Evolutionary conservation across 208 protist genomes (phyloP).

Genomic region (Wallacemonas rigidus): DNA sequence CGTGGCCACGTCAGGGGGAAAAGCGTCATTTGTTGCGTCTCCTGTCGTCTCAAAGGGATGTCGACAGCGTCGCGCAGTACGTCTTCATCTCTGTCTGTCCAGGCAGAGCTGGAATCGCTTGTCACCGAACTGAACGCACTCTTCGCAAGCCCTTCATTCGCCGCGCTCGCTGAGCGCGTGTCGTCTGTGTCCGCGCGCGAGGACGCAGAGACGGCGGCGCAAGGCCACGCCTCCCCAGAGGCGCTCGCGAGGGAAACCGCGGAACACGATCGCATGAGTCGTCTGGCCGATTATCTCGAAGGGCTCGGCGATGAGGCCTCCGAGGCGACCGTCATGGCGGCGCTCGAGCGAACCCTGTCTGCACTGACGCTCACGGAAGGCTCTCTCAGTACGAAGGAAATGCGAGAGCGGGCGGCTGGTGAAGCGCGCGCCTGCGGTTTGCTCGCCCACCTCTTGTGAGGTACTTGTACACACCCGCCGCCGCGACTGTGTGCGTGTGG

Average conservation of each 20-base stretch:
- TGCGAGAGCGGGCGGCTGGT: neutral
- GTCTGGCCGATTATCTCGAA: constrained; percentile 8
- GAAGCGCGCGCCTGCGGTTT: neutral
- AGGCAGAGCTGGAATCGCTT: neutral
- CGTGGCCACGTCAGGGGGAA: no score
- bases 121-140: neutral
- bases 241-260: neutral
- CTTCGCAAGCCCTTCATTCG: neutral
- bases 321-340: neutral
- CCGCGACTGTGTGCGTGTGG: no score
- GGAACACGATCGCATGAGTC: neutral
- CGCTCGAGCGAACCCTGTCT: neutral
- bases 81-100: neutral
- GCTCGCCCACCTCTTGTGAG: neutral
- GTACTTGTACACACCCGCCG: no score
- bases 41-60: no score
- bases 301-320: neutral
- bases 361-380: neutral
- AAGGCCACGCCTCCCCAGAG: neutral
- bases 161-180: neutral
- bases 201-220: neutral
- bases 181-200: neutral
- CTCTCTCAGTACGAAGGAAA: neutral
- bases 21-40: no score
- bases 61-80: neutral